Base-by-base conservation (phyloP, 257 asterid genomes). In the Knoxia roxburghii region DNA sequence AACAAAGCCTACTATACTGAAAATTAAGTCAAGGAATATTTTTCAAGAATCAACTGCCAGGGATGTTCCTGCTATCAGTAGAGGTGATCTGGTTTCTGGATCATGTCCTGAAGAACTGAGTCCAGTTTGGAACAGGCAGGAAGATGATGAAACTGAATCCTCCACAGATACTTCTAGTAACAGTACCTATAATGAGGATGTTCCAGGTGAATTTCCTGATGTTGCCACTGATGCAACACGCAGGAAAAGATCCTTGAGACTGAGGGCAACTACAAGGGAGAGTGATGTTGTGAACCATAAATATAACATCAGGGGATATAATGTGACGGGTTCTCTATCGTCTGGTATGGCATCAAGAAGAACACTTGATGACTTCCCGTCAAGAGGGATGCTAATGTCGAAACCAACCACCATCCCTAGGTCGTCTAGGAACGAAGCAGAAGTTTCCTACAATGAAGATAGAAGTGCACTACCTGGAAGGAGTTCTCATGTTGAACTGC, bases 191-290 rank as follows among this genome's bases (percentile, higher is more conserved):
- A 68, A 75, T 67, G 72, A 72, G 55, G 85, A 76, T 68, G 68
- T 51, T 53, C 83, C 59, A 69, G 70, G 74, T 64, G 91, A 74
- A 64, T 81, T 75, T 43, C 91, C 92, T 24, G 88, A 87, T 61
- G 72, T 78, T 73, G 93, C 85, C 50, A 87, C 96, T 61, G 95
- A 89, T 81, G 84, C 89, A 53, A 75, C 79, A 37, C 93, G 90
- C 45, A 81, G 97, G 75, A 80, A 87, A 37, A 82, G 94, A 79
- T 84, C 96, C 70, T 80, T 76, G 70, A 86, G 78, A 74, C 75
- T 84, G 73, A 87, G 78, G 83, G 81, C 79, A 69, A 68, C 87
- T 64, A 76, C 86, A 46, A 77, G 76, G 70, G 87, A 84, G 37
- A 30, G 53, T 48, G 79, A 75, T 71, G 67, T 55, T 74, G 40